These are phyloP conservation scores for Leccinum variicolor DNA, from an alignment of 768 basidiomycete species.

Conservation along the genomic window DNA sequence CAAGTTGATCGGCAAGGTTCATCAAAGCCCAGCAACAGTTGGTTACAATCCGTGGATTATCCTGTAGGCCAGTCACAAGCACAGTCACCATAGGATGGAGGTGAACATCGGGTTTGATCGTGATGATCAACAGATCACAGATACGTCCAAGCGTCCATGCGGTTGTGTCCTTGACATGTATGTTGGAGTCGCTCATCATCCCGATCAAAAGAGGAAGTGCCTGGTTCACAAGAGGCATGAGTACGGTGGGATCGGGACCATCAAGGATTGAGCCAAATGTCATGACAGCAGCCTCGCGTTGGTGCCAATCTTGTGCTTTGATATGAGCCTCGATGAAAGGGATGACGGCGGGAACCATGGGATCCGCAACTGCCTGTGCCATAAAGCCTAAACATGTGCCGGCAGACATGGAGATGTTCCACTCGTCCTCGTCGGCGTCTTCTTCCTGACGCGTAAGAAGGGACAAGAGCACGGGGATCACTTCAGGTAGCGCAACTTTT, in stretches of 20 bases:
- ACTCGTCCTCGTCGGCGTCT: constrained; percentile 97
- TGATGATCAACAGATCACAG: constrained; percentile 81
- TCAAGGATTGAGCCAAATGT: constrained; percentile 97
- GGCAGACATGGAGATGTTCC: constrained; percentile 98
- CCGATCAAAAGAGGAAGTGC: constrained; percentile 91
- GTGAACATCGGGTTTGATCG: constrained; percentile 88
- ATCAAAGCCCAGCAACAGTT: constrained; percentile 97
- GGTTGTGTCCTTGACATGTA: constrained; percentile 92
- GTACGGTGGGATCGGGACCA: constrained; percentile 85
- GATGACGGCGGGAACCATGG: constrained; percentile 88
- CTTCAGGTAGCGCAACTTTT: constrained; percentile 91
- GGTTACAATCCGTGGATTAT: constrained; percentile 80
- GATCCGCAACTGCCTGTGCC: constrained; percentile 86
- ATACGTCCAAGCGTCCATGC: constrained; percentile 98
- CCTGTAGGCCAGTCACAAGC: constrained; percentile 75
- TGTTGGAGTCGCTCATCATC: constrained; percentile 87
- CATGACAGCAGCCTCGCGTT: constrained; percentile 97
- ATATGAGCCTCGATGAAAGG: constrained; percentile 98
- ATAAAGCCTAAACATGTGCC: constrained; percentile 87
- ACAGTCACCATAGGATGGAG: constrained; percentile 80
- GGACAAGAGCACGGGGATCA: constrained; percentile 85
- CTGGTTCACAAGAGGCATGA: constrained; percentile 89
- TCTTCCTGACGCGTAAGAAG: constrained; percentile 93
- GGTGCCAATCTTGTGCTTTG: constrained; percentile 88
- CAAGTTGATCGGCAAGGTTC: constrained; percentile 92